phyloP scores from a whole-genome alignment of 768 basidiomycete species.

The Baorangia bicolor region DNA sequence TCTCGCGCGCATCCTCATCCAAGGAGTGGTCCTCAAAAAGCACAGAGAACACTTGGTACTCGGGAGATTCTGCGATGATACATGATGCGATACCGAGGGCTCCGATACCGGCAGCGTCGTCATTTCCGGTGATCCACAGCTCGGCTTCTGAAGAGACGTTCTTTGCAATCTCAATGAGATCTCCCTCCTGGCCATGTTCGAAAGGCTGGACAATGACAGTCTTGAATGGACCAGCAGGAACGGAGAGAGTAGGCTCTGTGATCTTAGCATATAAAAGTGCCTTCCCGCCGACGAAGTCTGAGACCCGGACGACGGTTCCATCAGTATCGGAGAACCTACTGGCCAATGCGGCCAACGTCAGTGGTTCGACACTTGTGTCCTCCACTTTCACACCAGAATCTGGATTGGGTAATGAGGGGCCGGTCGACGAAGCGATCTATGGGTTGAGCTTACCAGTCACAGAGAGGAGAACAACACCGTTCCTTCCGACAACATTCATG shows the following conservation, averaged over 20 bases:
- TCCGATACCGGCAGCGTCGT: constrained; percentile 31
- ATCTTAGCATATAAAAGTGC: constrained; percentile 18
- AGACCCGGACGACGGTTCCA: constrained; percentile 10
- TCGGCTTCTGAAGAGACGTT: constrained; percentile 27
- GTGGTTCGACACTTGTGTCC: constrained; percentile 10
- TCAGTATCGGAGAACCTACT: constrained; percentile 11
- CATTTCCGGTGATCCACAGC: constrained; percentile 31
- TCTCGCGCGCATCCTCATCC: constrained; percentile 22
- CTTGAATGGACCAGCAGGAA: constrained; percentile 22
- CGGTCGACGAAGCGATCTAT: background rate
- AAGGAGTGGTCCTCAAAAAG: constrained; percentile 32
- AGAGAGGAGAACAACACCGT: constrained; percentile 23
- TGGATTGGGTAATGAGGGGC: background rate
- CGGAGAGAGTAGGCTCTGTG: constrained; percentile 9
- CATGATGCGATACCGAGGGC: constrained; percentile 31
- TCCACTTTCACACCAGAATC: constrained; percentile 20
- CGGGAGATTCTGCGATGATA: constrained; percentile 30
- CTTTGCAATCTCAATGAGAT: constrained; percentile 27
- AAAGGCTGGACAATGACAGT: constrained; percentile 28
- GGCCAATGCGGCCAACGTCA: constrained; percentile 12
- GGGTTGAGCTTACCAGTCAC: constrained; percentile 18
- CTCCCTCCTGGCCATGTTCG: constrained; percentile 25
- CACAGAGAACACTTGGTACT: constrained; percentile 28
- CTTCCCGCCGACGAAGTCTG: constrained; percentile 10
- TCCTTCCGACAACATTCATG: constrained; percentile 22